phyloP scores from a whole-genome alignment of 257 asterid species.

The Rubia yunnanensis region DNA sequence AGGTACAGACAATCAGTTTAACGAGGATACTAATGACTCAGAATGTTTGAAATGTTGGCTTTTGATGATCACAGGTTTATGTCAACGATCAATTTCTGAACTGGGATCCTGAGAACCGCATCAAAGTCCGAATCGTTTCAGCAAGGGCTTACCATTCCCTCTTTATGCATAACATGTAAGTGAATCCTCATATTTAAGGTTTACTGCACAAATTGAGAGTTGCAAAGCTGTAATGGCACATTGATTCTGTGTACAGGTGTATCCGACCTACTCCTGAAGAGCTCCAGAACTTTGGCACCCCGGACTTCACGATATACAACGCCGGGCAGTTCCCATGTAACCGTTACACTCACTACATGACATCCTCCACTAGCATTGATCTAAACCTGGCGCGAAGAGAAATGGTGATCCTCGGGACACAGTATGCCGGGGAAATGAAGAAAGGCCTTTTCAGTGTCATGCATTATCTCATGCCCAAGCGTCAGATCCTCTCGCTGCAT shows the following conservation, averaged over 20 bases:
- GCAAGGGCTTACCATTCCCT: slow-evolving; percentile 95
- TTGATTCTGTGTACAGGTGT: slow-evolving; percentile 73
- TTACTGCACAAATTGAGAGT: slow-evolving; percentile 6
- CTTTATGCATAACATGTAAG: slow-evolving; percentile 88
- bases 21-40: too few relatives aligned
- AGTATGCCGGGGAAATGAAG: slow-evolving; percentile 96
- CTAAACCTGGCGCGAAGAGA: slow-evolving; percentile 72
- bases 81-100: slow-evolving; percentile 90
- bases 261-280: slow-evolving; percentile 88
- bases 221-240: not conserved
- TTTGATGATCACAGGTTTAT: slow-evolving; percentile 39
- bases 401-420: slow-evolving; percentile 95
- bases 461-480: slow-evolving; percentile 98
- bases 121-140: slow-evolving; percentile 88
- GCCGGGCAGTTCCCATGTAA: slow-evolving; percentile 93
- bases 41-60: not conserved
- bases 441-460: slow-evolving; percentile 83
- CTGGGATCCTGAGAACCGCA: slow-evolving; percentile 83
- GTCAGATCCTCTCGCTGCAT: slow-evolving; percentile 77
- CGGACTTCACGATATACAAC: slow-evolving; percentile 94
- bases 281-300: slow-evolving; percentile 81
- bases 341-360: slow-evolving; percentile 88
- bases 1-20: slow-evolving; percentile 28
- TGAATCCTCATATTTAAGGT: not conserved
- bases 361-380: slow-evolving; percentile 96